Evolutionary conservation across 768 basidiomycete genomes (phyloP).

Genomic region (Coprinopsis sp.): DNA sequence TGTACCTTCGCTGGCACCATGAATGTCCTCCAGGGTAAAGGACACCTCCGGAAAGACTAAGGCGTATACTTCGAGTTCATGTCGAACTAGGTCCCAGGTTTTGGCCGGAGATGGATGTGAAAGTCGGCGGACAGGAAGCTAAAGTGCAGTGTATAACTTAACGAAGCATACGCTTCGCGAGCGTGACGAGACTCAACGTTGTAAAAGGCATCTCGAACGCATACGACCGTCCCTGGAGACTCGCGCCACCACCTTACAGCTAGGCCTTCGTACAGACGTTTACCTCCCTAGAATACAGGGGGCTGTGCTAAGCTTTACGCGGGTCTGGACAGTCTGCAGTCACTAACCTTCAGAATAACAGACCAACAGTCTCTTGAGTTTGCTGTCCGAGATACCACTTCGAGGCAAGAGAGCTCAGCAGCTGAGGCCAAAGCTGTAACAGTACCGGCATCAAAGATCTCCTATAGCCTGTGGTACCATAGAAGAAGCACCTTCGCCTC

Average conservation of each 20-base stretch:
- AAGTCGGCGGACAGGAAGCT: slow-evolving; percentile 79
- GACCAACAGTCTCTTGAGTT: slow-evolving; percentile 66
- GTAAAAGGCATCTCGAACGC: slow-evolving; percentile 85
- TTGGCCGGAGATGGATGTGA: slow-evolving; percentile 58
- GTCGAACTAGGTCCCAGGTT: slow-evolving; percentile 63
- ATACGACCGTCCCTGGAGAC: slow-evolving; percentile 73
- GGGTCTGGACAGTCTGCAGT: neutral
- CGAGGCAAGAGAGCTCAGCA: slow-evolving; percentile 72
- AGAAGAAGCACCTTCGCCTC: slow-evolving; percentile 74
- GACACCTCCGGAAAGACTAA: slow-evolving; percentile 66
- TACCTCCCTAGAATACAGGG: slow-evolving; percentile 50
- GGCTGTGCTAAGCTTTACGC: slow-evolving; percentile 1
- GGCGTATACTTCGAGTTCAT: slow-evolving; percentile 68
- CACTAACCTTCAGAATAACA: slow-evolving; percentile 66
- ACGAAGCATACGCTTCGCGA: neutral
- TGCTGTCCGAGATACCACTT: slow-evolving; percentile 74
- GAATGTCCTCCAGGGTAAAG: slow-evolving; percentile 62
- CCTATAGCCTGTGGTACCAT: neutral
- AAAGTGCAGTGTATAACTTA: slow-evolving; percentile 9
- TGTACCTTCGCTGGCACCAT: slow-evolving; percentile 30
- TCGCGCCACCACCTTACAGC: slow-evolving; percentile 74
- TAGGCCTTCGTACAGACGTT: slow-evolving; percentile 63
- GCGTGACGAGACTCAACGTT: slow-evolving; percentile 47
- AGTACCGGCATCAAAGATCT: neutral
- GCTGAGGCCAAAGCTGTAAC: slow-evolving; percentile 77